phyloP scores from a whole-genome alignment of 192 early-diverging fungal species.

The Coemansia sp. region DNA sequence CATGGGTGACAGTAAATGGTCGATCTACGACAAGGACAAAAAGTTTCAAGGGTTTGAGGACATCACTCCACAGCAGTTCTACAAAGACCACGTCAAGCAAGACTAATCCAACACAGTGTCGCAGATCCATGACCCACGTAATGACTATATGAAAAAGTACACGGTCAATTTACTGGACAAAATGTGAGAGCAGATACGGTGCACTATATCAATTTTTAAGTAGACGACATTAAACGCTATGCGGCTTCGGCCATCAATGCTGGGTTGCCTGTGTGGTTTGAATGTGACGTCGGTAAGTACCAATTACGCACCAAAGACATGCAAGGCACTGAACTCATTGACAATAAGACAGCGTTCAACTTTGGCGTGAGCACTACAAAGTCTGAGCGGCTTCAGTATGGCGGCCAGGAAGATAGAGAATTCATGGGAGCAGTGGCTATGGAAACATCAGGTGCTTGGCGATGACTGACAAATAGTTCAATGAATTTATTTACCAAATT shows the following conservation, averaged over 20 bases:
- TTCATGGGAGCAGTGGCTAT: conserved; percentile 62
- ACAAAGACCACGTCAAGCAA: conserved; percentile 61
- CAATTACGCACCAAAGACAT: conserved; percentile 58
- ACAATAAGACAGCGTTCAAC: conserved; percentile 71
- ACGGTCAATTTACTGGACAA: conserved; percentile 77
- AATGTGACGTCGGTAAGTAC: conserved; percentile 76
- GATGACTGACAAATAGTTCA: conserved; percentile 79
- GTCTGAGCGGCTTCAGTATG: conserved; percentile 70
- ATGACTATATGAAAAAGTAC: conserved; percentile 64
- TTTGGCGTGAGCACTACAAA: conserved; percentile 64
- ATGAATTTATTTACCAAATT: conserved; percentile 79
- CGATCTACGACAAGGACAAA: conserved; percentile 73
- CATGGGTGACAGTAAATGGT: conserved; percentile 41
- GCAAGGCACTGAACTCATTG: conserved; percentile 65
- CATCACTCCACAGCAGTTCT: conserved; percentile 68
- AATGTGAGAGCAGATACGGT: conserved; percentile 67
- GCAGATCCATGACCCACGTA: conserved; percentile 76
- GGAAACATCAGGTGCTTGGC: conserved; percentile 77
- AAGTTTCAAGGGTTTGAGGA: conserved; percentile 61
- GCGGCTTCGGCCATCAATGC: conserved; percentile 64
- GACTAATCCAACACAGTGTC: conserved; percentile 68
- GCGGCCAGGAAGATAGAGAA: conserved; percentile 82
- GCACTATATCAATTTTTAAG: conserved; percentile 68
- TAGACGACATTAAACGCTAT: conserved; percentile 63
- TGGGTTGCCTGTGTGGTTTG: conserved; percentile 77